Evolutionary conservation across 2,329 filamentous ascomycete species (phyloP).

Genomic region (Pestalotiopsis sp.): DNA sequence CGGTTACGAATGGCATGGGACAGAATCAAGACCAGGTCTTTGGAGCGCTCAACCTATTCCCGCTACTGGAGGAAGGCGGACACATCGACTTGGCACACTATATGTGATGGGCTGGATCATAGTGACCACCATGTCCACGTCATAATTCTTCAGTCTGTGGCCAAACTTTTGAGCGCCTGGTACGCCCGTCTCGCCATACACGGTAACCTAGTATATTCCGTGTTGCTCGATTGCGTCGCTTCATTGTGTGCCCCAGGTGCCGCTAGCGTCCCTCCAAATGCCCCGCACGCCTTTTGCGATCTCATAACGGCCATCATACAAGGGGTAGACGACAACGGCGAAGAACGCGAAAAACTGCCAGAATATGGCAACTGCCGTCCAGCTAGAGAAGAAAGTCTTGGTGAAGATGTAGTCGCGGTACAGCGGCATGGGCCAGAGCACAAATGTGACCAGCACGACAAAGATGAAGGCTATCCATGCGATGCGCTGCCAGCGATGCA

Average conservation of each 20-base stretch:
- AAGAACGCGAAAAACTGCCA: constrained; percentile 49
- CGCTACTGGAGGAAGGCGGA: constrained; percentile 49
- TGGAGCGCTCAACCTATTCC: constrained; percentile 49
- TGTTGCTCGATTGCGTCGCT: neutral
- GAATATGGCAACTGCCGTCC: constrained; percentile 43
- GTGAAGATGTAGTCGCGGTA: constrained; percentile 51
- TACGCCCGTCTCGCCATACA: too few relatives aligned
- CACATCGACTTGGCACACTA: constrained; percentile 51
- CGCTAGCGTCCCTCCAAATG: neutral
- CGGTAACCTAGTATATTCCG: too few relatives aligned
- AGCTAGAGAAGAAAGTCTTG: constrained; percentile 44
- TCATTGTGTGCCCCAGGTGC: neutral
- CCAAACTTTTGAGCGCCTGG: too few relatives aligned
- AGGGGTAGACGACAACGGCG: constrained; percentile 45
- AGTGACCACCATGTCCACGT: neutral
- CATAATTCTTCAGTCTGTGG: too few relatives aligned
- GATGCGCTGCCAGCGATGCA: constrained; percentile 38
- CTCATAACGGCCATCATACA: constrained; percentile 45
- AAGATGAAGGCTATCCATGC: constrained; percentile 40
- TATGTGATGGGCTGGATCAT: constrained; percentile 19
- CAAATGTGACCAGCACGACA: constrained; percentile 44
- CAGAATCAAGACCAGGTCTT: constrained; percentile 41
- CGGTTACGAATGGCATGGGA: constrained; percentile 36
- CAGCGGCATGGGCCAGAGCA: constrained; percentile 49
- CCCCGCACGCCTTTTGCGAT: constrained; percentile 28